Conservation (phyloP, 495 filamentous ascomycete species). For the Neurospora sp. region DNA sequence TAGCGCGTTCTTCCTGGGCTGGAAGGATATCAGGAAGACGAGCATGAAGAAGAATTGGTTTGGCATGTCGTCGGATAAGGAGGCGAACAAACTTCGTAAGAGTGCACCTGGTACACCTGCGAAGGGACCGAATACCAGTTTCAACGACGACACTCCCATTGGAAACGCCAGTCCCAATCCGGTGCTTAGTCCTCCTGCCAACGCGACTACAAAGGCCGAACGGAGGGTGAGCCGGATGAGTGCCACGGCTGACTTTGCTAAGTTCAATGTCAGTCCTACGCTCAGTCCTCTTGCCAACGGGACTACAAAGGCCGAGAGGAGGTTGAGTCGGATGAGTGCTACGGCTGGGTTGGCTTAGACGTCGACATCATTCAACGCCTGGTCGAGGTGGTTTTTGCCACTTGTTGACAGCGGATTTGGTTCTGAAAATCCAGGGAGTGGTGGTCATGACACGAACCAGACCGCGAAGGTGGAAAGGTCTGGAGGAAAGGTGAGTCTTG, state of each 20-base stretch:
- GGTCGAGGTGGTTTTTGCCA: not conserved
- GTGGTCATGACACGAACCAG: not conserved
- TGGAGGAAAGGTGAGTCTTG: not conserved
- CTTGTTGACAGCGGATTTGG: not conserved
- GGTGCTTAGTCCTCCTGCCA: not conserved
- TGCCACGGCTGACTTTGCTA: not conserved
- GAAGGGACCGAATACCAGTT: not conserved
- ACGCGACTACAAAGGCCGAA: not conserved
- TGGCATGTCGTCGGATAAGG: not conserved
- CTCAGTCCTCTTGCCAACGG: not conserved
- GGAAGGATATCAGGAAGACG: slow-evolving; percentile 13
- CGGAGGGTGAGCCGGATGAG: not conserved
- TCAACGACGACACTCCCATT: not conserved
- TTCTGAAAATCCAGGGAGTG: not conserved
- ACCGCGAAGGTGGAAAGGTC: not conserved
- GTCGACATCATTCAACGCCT: not conserved
- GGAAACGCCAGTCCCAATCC: not conserved
- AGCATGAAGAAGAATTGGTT: not conserved
- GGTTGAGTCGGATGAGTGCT: not conserved
- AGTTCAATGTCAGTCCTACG: not conserved
- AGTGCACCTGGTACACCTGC: not conserved
- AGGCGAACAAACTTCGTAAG: not conserved
- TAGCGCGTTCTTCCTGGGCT: slow-evolving; percentile 12
- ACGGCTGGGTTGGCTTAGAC: not conserved
- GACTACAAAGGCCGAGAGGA: not conserved